A percentile compares a stretch with the other conserved stretches of the same genome.
Conservation (phyloP, 176 grass and related monocot genomes). For the Paspalum notatum region DNA sequence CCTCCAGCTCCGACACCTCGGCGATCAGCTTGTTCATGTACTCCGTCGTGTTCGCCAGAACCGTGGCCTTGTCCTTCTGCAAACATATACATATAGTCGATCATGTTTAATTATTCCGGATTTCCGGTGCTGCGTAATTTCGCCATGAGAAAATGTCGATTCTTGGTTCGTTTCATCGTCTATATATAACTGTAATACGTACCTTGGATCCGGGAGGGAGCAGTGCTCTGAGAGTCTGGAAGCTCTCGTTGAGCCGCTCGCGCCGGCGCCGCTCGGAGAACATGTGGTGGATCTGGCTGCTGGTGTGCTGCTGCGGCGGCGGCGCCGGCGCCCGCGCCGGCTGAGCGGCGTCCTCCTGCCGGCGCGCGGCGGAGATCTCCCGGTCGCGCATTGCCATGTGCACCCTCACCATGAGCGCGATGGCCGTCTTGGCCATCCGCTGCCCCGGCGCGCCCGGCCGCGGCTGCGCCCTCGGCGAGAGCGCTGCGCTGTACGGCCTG, state of each 20-base stretch:
- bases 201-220: slow-evolving; percentile 73
- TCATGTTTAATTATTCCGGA: too few relatives aligned
- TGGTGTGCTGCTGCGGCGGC: slow-evolving; percentile 1
- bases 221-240: slow-evolving; percentile 58
- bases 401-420: slow-evolving; percentile 41
- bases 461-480: slow-evolving; percentile 17
- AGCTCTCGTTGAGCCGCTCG: slow-evolving; percentile 79
- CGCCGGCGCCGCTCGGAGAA: slow-evolving; percentile 74
- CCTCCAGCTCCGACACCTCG: slow-evolving; percentile 50
- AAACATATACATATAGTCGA: too few relatives aligned
- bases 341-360: neutral
- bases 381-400: slow-evolving; percentile 20
- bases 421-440: slow-evolving; percentile 61
- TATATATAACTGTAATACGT: too few relatives aligned
- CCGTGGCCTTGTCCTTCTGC: slow-evolving; percentile 72
- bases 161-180: too few relatives aligned
- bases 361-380: slow-evolving; percentile 6
- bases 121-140: too few relatives aligned
- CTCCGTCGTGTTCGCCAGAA: slow-evolving; percentile 60
- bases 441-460: slow-evolving; percentile 40
- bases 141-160: too few relatives aligned
- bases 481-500: slow-evolving; percentile 52
- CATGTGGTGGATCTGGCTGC: slow-evolving; percentile 75
- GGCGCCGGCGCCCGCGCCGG: neutral
- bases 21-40: slow-evolving; percentile 62